Conservation (phyloP, 331 rosid genomes). For the Quercus tomentella region DNA sequence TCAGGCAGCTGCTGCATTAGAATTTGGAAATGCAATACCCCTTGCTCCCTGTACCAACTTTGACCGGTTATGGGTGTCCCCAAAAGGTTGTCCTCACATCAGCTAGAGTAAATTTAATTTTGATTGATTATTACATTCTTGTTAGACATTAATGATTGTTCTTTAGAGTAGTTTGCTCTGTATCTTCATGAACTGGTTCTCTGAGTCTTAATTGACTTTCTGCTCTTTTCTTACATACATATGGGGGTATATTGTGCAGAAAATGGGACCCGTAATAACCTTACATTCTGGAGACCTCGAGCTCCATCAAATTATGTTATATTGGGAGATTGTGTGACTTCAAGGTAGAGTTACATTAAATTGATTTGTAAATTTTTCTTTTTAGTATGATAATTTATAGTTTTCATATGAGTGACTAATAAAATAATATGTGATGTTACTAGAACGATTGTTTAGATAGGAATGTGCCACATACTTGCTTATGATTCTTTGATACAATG, state of each 20-base stretch:
- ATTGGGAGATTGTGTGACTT: constrained; percentile 94
- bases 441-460: too few species aligned
- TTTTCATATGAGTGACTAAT: not conserved
- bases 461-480: too few species aligned
- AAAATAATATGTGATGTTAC: not conserved
- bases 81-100: constrained; percentile 56
- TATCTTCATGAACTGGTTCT: constrained; percentile 15
- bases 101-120: not conserved
- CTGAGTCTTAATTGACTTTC: constrained; percentile 9
- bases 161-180: not conserved
- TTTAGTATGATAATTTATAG: not conserved
- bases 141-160: constrained; percentile 10
- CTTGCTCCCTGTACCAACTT: constrained; percentile 78
- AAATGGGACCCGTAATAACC: constrained; percentile 50
- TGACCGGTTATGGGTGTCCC: constrained; percentile 80
- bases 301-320: constrained; percentile 91
- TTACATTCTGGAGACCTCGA: constrained; percentile 94
- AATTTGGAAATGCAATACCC: constrained; percentile 74
- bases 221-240: constrained; percentile 6
- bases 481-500: too few species aligned
- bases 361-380: not conserved
- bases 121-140: not conserved
- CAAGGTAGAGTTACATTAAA: constrained; percentile 48
- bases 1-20: constrained; percentile 79
- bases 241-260: constrained; percentile 35